Evolutionary conservation across 305 asterid species (phyloP).

Genomic region (Solanum aculeatissimum): DNA sequence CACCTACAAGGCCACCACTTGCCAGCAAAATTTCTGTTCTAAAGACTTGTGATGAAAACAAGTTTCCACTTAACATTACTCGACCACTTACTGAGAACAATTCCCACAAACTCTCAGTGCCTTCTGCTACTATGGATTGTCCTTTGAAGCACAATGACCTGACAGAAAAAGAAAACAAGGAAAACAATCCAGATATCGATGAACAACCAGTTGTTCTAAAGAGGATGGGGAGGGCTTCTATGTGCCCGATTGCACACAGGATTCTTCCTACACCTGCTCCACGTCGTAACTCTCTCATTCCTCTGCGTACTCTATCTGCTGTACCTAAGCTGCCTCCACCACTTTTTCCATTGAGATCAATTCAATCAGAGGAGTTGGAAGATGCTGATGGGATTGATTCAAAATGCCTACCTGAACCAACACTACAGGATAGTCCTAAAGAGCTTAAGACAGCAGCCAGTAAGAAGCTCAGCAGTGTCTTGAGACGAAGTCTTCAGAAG

Average conservation of each 20-base stretch:
- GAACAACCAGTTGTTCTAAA: conserved; percentile 41
- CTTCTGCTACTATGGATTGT: conserved; percentile 24
- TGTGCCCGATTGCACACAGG: conserved; percentile 41
- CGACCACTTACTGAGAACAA: conserved; percentile 31
- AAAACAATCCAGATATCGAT: conserved; percentile 48
- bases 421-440: conserved; percentile 47
- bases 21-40: conserved; percentile 26
- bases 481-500: conserved; percentile 67
- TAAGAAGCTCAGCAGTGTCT: conserved; percentile 37
- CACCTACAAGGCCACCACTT: conserved; percentile 45
- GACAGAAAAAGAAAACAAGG: conserved; percentile 62
- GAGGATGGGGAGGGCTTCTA: conserved; percentile 59
- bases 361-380: conserved; percentile 25
- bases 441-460: conserved; percentile 29
- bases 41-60: conserved; percentile 17
- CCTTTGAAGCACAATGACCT: conserved; percentile 14
- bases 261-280: conserved; percentile 22
- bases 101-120: conserved; percentile 26
- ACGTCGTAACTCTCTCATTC: conserved; percentile 68
- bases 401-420: conserved; percentile 35
- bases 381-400: conserved; percentile 16
- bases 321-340: conserved; percentile 32
- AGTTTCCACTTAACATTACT: conserved; percentile 18
- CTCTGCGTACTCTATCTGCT: conserved; percentile 35
- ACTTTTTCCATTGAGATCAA: conserved; percentile 33